A percentile compares a stretch with the other conserved stretches of the same genome.
Evolutionary conservation across 768 basidiomycete species (phyloP).

Genomic region (Phlebiopsis gigantea): DNA sequence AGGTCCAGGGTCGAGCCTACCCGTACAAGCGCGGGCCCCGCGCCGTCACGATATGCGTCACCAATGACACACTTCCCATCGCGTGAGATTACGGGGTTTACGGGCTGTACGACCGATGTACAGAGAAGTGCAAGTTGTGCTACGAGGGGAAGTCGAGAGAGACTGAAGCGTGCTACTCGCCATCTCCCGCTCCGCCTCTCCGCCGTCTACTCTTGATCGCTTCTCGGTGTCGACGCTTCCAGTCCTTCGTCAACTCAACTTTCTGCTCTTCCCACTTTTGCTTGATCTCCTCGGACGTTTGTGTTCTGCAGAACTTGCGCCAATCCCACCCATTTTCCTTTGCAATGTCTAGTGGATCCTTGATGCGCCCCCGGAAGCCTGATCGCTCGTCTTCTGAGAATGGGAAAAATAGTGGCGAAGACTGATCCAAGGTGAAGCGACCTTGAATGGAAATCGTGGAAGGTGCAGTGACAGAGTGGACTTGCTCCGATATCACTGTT

Average conservation of each 20-base stretch:
- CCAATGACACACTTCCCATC: not conserved
- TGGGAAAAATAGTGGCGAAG: constrained; percentile 63
- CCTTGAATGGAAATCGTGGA: constrained; percentile 13
- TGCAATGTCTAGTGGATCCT: constrained; percentile 45
- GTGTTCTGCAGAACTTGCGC: constrained; percentile 46
- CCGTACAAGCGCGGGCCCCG: not conserved
- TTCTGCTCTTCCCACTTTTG: constrained; percentile 68
- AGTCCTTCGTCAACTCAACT: constrained; percentile 62
- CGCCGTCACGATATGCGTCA: too few relatives aligned
- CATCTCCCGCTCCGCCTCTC: constrained; percentile 37
- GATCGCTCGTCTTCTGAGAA: constrained; percentile 19
- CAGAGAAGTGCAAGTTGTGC: not conserved
- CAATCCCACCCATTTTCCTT: constrained; percentile 46
- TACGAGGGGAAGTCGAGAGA: too few relatives aligned
- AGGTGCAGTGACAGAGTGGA: constrained; percentile 3
- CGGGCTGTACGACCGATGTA: not conserved
- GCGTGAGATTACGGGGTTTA: not conserved
- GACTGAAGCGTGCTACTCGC: constrained; percentile 17
- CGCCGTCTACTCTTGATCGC: constrained; percentile 61
- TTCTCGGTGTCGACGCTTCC: constrained; percentile 75
- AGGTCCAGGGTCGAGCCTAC: too few relatives aligned
- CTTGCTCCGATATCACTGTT: constrained; percentile 14
- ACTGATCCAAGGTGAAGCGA: constrained; percentile 42
- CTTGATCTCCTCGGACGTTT: constrained; percentile 55
- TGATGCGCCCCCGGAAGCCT: constrained; percentile 21